A percentile compares a stretch with the other conserved stretches of the same genome.
phyloP scores from a whole-genome alignment of 306 rosid genomes.

The Gillenia trifoliata region DNA sequence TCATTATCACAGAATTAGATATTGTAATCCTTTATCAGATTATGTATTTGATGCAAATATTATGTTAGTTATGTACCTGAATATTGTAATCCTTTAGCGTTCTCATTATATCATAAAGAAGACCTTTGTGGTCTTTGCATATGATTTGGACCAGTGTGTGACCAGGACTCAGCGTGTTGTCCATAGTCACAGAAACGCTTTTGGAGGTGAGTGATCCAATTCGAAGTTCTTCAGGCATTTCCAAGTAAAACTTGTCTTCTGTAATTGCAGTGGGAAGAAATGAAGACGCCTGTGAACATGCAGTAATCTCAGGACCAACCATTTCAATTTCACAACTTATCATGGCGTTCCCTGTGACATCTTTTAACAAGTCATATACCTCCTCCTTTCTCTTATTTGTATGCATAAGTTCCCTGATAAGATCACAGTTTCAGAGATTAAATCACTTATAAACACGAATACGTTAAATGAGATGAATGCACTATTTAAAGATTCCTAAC shows the following conservation, averaged over 20 bases:
- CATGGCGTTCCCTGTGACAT: slow-evolving; percentile 44
- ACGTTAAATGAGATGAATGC: neutral
- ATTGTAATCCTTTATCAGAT: neutral
- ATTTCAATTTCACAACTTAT: slow-evolving; percentile 63
- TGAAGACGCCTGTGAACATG: slow-evolving; percentile 56
- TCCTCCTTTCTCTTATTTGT: slow-evolving; percentile 71
- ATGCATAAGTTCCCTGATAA: slow-evolving; percentile 73
- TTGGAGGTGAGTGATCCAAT: slow-evolving; percentile 47
- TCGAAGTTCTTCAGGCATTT: slow-evolving; percentile 32
- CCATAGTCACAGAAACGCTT: slow-evolving; percentile 53
- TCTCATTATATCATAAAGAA: slow-evolving; percentile 94
- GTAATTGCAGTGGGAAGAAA: slow-evolving; percentile 71
- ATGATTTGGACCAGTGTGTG: slow-evolving; percentile 87
- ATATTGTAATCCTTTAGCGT: slow-evolving; percentile 86
- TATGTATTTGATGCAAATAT: neutral
- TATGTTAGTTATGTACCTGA: slow-evolving; percentile 44
- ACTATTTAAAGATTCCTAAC: neutral
- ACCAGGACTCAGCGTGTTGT: slow-evolving; percentile 83
- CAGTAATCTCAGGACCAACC: slow-evolving; percentile 58
- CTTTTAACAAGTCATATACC: slow-evolving; percentile 38
- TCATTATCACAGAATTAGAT: slow-evolving; percentile 15
- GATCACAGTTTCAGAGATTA: slow-evolving; percentile 3
- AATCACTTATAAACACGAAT: neutral
- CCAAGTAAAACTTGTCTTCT: slow-evolving; percentile 45
- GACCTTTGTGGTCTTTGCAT: slow-evolving; percentile 96